Evolutionary conservation across 805 yeast genomes (phyloP), one percentile per base, ranked within the genome.

Genomic region (Hanseniaspora thailandica): DNA sequence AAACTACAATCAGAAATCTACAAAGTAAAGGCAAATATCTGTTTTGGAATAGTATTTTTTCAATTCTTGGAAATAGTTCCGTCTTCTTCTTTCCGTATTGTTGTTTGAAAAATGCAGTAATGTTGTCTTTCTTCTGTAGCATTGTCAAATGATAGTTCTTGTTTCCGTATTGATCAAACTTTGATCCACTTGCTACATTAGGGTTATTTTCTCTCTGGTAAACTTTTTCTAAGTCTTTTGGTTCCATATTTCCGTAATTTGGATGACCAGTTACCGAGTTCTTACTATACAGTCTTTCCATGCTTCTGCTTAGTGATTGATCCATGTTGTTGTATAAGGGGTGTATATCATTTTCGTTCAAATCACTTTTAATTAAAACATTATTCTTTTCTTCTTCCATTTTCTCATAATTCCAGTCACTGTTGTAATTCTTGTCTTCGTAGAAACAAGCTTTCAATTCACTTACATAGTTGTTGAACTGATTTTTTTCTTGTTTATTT

Each of bases 1-100:
- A 72, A 13, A 78, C 59, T 35, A 81, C 71, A 28, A 80, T 78
- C 36, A 77, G 67, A 2, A 80, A 63, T 57, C 98, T 71, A 57
- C 90, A 76, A 23, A 83, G 74, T 47, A 90, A 70, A 1, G 97
- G 96, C 12, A 88, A 74, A 59, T 85, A 82, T 19, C 95, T 89
- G 63, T 85, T 87, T 57, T 79, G 78, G 52, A 85, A 74, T 31
- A 89, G 68, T 26, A 83, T 68, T 44, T 80, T 72, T 52, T 71
- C 71, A 10, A 88, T 59, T 31, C 75, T 72, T 2, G 93, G 86
- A 52, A 75, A 70, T 78, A 86, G 75, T 58, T 77, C 79, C 54
- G 76, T 76, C 56, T 81, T 72, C 76, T 82, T 62, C 72, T 81
- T 55, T 75, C 55, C 55, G 33, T 53, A 53, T 43, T 53, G 55